Percentiles rank a stretch among this genome's conserved stretches.
phyloP scores from a whole-genome alignment of 805 yeast genomes.

The Barnettozyma californica region DNA sequence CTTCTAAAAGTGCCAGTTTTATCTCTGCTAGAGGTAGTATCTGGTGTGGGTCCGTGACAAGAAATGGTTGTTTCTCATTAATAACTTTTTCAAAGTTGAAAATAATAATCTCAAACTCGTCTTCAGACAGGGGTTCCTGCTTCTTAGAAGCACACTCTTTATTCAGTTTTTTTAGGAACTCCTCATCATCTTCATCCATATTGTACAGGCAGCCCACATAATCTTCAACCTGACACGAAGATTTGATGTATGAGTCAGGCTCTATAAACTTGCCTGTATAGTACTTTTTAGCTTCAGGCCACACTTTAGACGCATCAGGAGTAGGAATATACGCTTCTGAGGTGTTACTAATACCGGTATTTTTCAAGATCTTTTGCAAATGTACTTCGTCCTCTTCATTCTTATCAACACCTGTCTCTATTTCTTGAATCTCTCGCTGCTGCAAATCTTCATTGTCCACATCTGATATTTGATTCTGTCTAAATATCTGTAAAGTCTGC shows the following conservation, averaged over 20 bases:
- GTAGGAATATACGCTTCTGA: slow-evolving; percentile 76
- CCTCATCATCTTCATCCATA: slow-evolving; percentile 87
- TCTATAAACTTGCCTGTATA: slow-evolving; percentile 62
- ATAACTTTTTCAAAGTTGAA: slow-evolving; percentile 70
- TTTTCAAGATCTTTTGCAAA: slow-evolving; percentile 84
- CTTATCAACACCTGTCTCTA: slow-evolving; percentile 97
- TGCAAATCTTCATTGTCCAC: slow-evolving; percentile 64
- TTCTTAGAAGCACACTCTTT: slow-evolving; percentile 23
- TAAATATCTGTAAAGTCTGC: slow-evolving; percentile 72
- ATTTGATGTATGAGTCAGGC: slow-evolving; percentile 79
- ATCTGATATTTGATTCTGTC: slow-evolving; percentile 76
- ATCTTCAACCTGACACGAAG: slow-evolving; percentile 95
- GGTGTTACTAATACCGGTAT: slow-evolving; percentile 62
- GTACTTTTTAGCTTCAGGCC: slow-evolving; percentile 72
- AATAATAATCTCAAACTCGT: slow-evolving; percentile 78
- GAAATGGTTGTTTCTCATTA: slow-evolving; percentile 80
- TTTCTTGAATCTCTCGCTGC: slow-evolving; percentile 80
- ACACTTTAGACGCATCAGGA: slow-evolving; percentile 83
- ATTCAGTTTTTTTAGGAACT: slow-evolving; percentile 46
- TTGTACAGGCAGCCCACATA: slow-evolving; percentile 80
- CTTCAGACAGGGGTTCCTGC: slow-evolving; percentile 50
- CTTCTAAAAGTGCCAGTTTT: slow-evolving; percentile 41
- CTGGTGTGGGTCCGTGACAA: slow-evolving; percentile 78
- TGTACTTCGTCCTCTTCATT: slow-evolving; percentile 97
- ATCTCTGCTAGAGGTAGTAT: slow-evolving; percentile 68